These are phyloP conservation scores for Pseudotulostoma volvatum DNA, from an alignment of 495 filamentous ascomycete genomes.

Conservation along the genomic window DNA sequence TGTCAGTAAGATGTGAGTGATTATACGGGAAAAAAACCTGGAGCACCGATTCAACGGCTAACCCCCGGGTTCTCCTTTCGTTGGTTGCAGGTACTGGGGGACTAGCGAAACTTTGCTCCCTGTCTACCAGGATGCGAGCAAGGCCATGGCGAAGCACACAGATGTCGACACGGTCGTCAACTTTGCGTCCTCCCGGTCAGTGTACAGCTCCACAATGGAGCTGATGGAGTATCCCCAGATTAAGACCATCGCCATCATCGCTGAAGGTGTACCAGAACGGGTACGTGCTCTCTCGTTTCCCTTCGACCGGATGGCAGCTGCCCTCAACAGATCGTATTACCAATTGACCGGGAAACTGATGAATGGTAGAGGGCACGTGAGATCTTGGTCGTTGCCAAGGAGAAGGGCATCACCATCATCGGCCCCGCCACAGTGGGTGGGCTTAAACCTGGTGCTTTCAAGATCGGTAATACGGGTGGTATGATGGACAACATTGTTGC, in stretches of 20 bases:
- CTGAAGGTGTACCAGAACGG: constrained; percentile 95
- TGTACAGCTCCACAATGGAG: constrained; percentile 96
- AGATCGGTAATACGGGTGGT: constrained; percentile 99
- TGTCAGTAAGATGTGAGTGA: constrained; percentile 89
- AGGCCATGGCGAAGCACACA: constrained; percentile 91
- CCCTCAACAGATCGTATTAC: too few relatives aligned
- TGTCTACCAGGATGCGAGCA: constrained; percentile 87
- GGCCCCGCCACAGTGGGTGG: constrained; percentile 96
- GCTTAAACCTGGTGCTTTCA: constrained; percentile 97
- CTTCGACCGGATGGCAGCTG: too few relatives aligned
- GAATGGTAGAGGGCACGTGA: constrained; percentile 81
- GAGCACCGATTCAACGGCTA: background rate
- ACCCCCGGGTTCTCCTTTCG: background rate
- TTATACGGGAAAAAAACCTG: constrained; percentile 5
- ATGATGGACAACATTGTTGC: constrained; percentile 99
- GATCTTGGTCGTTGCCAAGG: constrained; percentile 83
- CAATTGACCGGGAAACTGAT: too few relatives aligned
- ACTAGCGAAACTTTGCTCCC: constrained; percentile 97
- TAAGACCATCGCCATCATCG: constrained; percentile 96
- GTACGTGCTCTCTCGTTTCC: constrained; percentile 34
- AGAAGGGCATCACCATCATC: constrained; percentile 98
- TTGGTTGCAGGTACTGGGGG: constrained; percentile 66
- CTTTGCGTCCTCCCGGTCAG: constrained; percentile 95
- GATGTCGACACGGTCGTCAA: constrained; percentile 98
- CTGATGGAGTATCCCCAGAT: constrained; percentile 96